phyloP scores from a whole-genome alignment of 1,139 yeast genomes.

The Scheffersomyces quercinus region DNA sequence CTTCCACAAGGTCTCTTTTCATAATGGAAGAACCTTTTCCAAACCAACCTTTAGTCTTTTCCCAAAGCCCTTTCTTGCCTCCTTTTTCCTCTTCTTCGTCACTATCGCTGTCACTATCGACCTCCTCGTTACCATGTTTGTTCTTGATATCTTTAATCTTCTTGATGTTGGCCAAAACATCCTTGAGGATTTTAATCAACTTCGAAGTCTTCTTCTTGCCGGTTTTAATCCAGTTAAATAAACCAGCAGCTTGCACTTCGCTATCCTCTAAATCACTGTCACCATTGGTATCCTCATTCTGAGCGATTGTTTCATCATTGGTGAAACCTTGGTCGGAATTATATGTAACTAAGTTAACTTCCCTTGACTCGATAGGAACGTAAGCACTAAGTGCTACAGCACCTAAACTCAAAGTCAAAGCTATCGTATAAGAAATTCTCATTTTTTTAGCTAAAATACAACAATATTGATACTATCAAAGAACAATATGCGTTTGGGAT shows the following conservation, averaged over 20 bases:
- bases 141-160: constrained; percentile 6
- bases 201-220: constrained; percentile 3
- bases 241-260: background rate
- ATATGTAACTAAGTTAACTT: too few relatives aligned
- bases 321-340: too few relatives aligned
- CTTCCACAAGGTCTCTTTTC: constrained; percentile 19
- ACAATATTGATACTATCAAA: too few relatives aligned
- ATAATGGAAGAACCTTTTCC: constrained; percentile 1
- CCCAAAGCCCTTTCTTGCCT: background rate
- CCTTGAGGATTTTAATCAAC: constrained; percentile 11
- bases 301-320: too few relatives aligned
- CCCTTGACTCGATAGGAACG: too few relatives aligned
- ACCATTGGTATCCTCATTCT: too few relatives aligned
- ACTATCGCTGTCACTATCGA: background rate
- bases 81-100: constrained; percentile 7
- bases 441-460: too few relatives aligned
- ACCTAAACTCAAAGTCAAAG: too few relatives aligned
- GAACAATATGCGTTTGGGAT: too few relatives aligned
- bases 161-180: constrained; percentile 11
- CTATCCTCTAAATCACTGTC: background rate
- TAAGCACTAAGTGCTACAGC: too few relatives aligned
- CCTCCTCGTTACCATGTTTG: background rate
- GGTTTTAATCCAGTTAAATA: background rate
- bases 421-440: too few relatives aligned
- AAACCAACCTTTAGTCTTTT: constrained; percentile 2